phyloP scores from a whole-genome alignment of 202 grass and related monocot genomes.

The Brachypodium distachyon region DNA sequence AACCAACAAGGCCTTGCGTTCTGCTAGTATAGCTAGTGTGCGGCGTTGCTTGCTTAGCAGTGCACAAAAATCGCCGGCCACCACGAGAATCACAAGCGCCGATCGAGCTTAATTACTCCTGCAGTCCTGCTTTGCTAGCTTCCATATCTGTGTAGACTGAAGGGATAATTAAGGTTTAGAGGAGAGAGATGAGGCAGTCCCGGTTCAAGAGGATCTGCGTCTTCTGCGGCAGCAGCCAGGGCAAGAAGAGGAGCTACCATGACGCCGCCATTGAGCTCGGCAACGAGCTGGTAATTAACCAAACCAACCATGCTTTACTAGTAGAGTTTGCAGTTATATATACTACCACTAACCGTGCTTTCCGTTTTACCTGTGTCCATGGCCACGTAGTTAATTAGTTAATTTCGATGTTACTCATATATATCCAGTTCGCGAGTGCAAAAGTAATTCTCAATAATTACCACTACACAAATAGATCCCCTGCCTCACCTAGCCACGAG shows the following conservation, averaged over 20 bases:
- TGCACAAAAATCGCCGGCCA: not conserved
- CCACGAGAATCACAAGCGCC: not conserved
- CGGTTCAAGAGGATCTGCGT: constrained; percentile 95
- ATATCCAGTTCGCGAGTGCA: too few relatives aligned
- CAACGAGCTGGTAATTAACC: constrained; percentile 81
- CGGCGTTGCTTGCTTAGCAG: constrained; percentile 12
- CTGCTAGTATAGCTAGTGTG: constrained; percentile 1
- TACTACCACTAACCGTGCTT: too few relatives aligned
- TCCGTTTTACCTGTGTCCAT: not conserved
- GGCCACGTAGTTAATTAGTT: not conserved
- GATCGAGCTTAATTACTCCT: too few relatives aligned
- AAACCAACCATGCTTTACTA: not conserved
- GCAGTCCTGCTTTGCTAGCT: not conserved
- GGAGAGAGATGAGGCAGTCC: constrained; percentile 46
- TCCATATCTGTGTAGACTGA: too few relatives aligned
- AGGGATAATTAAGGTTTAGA: too few relatives aligned
- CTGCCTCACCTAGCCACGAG: too few relatives aligned
- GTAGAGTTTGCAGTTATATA: too few relatives aligned
- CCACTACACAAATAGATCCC: too few relatives aligned
- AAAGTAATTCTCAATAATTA: too few relatives aligned
- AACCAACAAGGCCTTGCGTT: not conserved
- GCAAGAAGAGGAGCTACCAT: constrained; percentile 89
- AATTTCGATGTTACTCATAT: too few relatives aligned
- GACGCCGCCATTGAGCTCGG: constrained; percentile 97
- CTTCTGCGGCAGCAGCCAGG: constrained; percentile 91